Percentiles rank a stretch among this genome's conserved stretches.
Evolutionary conservation across 129 eudicot species (phyloP).

Genomic region (Centaurea solstitialis): DNA sequence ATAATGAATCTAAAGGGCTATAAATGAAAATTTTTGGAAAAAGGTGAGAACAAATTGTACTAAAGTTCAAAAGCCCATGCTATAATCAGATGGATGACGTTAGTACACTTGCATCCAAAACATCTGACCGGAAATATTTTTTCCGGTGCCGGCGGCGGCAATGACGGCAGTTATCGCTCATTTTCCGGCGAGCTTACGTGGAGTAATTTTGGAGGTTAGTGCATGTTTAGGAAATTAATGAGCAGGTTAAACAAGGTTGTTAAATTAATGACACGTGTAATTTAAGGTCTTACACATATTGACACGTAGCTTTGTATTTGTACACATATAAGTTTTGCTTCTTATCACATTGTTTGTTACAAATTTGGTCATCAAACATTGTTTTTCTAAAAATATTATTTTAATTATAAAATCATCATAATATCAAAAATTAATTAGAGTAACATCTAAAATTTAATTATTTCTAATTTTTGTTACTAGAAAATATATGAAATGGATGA

Average conservation of each 20-base stretch:
- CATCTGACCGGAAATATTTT: neutral
- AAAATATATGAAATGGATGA: neutral
- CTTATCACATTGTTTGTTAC: slow-evolving; percentile 40
- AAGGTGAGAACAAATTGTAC: slow-evolving; percentile 7
- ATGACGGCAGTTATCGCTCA: slow-evolving; percentile 10
- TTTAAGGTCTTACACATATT: slow-evolving; percentile 16
- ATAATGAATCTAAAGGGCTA: neutral
- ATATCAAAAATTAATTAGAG: too few species aligned
- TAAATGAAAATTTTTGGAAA: neutral
- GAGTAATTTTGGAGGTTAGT: slow-evolving; percentile 28
- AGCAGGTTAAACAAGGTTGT: slow-evolving; percentile 17
- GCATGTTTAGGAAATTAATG: slow-evolving; percentile 35
- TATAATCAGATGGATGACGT: slow-evolving; percentile 6
- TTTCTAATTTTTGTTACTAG: too few species aligned
- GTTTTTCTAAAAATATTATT: neutral
- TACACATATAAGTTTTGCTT: slow-evolving; percentile 31
- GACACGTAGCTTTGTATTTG: slow-evolving; percentile 42
- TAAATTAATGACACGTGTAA: slow-evolving; percentile 40
- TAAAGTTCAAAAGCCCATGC: slow-evolving; percentile 32
- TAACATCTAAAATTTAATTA: too few species aligned
- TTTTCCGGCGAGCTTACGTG: slow-evolving; percentile 24
- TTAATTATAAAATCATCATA: neutral
- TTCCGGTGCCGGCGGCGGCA: neutral
- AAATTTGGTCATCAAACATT: slow-evolving; percentile 32
- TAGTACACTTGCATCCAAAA: neutral